Evolutionary conservation across 2,329 filamentous ascomycete species (phyloP).

Genomic region (Aureobasidium zeae): DNA sequence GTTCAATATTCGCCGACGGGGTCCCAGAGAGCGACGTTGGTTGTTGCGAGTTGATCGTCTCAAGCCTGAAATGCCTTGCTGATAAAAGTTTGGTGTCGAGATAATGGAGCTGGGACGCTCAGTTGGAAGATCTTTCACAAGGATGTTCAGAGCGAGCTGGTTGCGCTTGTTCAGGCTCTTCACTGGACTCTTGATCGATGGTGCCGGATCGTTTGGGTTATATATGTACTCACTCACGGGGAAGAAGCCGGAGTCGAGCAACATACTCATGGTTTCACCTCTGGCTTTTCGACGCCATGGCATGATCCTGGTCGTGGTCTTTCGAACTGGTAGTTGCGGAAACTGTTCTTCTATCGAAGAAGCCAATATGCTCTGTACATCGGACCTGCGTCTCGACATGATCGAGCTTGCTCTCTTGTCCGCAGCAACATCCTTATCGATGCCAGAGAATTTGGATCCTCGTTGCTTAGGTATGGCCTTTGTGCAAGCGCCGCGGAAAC

Average conservation of each 20-base stretch:
- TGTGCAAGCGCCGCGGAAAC: conserved; percentile 6
- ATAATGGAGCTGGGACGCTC: conserved; percentile 7
- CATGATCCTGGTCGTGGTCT: conserved; percentile 1
- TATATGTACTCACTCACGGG: conserved; percentile 15
- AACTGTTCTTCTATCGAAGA: neutral
- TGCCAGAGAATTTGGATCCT: conserved; percentile 1
- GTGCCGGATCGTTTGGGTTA: neutral
- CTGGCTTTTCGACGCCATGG: conserved; percentile 8
- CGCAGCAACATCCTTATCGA: conserved; percentile 9
- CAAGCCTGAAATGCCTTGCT: neutral
- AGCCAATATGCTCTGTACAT: neutral
- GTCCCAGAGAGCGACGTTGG: neutral
- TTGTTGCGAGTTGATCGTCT: conserved; percentile 1
- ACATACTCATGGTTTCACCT: conserved; percentile 26
- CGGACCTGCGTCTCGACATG: neutral
- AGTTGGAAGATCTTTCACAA: conserved; percentile 7
- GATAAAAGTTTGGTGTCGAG: conserved; percentile 9
- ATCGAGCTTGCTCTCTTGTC: neutral
- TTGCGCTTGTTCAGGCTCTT: neutral
- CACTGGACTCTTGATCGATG: neutral
- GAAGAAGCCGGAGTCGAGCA: conserved; percentile 26
- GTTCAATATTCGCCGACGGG: neutral
- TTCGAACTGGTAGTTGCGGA: neutral
- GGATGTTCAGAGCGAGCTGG: conserved; percentile 11
- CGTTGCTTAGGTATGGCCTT: neutral